Conservation (phyloP, 2,329 filamentous ascomycete genomes). For the Fusarium sacchari region DNA sequence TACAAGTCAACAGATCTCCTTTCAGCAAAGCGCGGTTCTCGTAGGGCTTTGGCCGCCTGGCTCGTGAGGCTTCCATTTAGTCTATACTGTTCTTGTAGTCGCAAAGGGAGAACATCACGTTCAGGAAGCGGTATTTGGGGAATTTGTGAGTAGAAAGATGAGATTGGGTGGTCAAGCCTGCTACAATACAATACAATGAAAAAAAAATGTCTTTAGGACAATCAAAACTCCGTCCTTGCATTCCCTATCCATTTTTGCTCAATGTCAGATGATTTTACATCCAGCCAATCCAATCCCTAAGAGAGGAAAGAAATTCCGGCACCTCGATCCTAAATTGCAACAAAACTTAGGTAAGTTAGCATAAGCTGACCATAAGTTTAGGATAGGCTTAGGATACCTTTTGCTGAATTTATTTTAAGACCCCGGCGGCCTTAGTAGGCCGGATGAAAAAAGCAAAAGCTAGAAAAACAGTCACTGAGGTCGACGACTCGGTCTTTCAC, state of each 20-base stretch:
- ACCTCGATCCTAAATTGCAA: neutral
- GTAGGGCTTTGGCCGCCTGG: too few relatives aligned
- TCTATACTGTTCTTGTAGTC: too few relatives aligned
- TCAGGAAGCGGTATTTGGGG: too few relatives aligned
- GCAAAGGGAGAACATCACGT: too few relatives aligned
- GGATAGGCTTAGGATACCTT: neutral
- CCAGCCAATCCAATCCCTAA: too few relatives aligned
- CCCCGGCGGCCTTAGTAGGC: neutral
- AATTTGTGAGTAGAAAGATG: too few relatives aligned
- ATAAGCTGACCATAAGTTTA: neutral
- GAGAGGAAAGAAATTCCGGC: neutral
- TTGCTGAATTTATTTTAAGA: neutral
- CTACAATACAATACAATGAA: too few relatives aligned
- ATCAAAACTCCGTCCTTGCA: neutral
- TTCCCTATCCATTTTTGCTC: neutral
- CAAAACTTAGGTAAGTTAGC: neutral
- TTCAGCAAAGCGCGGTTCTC: too few relatives aligned
- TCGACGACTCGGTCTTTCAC: neutral
- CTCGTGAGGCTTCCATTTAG: too few relatives aligned
- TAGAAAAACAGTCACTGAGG: neutral
- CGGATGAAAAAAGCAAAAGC: neutral
- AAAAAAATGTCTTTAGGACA: too few relatives aligned
- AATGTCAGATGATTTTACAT: neutral
- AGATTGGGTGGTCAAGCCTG: too few relatives aligned
- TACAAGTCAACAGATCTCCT: neutral